phyloP scores from a whole-genome alignment of 805 yeast species.

The Diddensiella transvaalensis region DNA sequence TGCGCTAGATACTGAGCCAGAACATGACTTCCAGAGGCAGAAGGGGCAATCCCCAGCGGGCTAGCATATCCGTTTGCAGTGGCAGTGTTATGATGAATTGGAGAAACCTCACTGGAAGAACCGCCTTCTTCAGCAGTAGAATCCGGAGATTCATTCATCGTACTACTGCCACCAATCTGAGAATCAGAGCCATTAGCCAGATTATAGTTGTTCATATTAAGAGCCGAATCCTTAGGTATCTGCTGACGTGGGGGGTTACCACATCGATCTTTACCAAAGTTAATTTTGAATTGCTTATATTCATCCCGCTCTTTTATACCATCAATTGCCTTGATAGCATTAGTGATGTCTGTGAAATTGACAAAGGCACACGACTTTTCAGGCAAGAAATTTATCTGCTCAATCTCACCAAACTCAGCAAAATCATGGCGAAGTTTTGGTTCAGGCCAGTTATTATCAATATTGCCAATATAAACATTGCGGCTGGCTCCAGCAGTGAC shows the following conservation, averaged over 20 bases:
- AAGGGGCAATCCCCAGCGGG: conserved; percentile 13
- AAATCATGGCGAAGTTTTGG: conserved; percentile 68
- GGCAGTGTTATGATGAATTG: conserved; percentile 8
- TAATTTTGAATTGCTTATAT: conserved; percentile 64
- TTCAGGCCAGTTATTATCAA: conserved; percentile 45
- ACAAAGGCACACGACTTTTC: conserved; percentile 88
- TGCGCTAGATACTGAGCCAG: conserved; percentile 79
- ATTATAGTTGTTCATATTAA: not conserved
- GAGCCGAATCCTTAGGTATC: conserved; percentile 1
- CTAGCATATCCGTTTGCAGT: conserved; percentile 4
- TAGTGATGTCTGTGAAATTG: conserved; percentile 84
- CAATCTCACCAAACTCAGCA: conserved; percentile 85
- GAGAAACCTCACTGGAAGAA: not conserved
- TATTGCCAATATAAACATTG: conserved; percentile 83
- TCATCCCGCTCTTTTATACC: conserved; percentile 75
- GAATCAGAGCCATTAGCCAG: not conserved
- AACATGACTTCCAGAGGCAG: conserved; percentile 60
- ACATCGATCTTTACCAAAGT: conserved; percentile 92
- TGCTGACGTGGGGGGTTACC: conserved; percentile 76
- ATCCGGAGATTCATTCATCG: not conserved
- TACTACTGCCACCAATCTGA: not conserved
- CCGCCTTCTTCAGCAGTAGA: not conserved
- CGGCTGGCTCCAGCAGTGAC: conserved; percentile 93
- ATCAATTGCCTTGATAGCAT: conserved; percentile 89
- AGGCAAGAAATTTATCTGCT: conserved; percentile 82